Evolutionary conservation across 352 stramenopile species (phyloP), one percentile per base, ranked within the genome.

Genomic region (Poterioochromonas sp.): DNA sequence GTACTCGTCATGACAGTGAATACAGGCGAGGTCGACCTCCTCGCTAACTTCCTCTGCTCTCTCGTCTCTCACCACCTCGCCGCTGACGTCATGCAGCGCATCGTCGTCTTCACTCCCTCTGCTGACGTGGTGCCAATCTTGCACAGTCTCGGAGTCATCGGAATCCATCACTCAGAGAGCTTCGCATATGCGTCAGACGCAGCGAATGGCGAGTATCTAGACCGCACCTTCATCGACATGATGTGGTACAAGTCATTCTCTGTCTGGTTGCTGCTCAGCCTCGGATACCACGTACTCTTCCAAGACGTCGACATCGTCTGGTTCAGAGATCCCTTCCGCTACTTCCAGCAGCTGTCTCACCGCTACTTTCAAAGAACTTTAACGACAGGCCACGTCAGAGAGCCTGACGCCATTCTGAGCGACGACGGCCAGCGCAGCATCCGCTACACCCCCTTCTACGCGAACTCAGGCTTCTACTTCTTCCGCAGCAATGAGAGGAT

Each of bases 161-260:
- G 5, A 15, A n/a, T 74, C 5, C 29, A 39, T 37, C 37, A 74
- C n/a, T 26, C 43, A 20, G 65, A 74, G 29, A 34, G 2, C 39
- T 74, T 58, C 53, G 39, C 65, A 5, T 26, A 5, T 34, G 40
- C n/a, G 11, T 35, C 37, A 12, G 1, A 35, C 1, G 2, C 11
- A 40, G 65, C 65, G 1, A 54, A 34, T 1, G 3, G 1, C 18
- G 22, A 49, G 1, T 92, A 91, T 77, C 86, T 86, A 39, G 87
- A 92, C 82, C 73, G n/a, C 1, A 83, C 79, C 18, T 92, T 91
- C 81, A 62, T 58, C 22, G 76, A 47, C 32, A 87, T 92, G 76
- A 90, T 92, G 86, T 83, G 87, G 74, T 83, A 86, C 32, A 92
- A 92, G 70, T 80, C 90, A 0, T 77, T 88, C 43, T 89, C 83